These are phyloP conservation scores for Fusarium poae DNA, from an alignment of 2,329 filamentous ascomycete species.

Conservation along the genomic window DNA sequence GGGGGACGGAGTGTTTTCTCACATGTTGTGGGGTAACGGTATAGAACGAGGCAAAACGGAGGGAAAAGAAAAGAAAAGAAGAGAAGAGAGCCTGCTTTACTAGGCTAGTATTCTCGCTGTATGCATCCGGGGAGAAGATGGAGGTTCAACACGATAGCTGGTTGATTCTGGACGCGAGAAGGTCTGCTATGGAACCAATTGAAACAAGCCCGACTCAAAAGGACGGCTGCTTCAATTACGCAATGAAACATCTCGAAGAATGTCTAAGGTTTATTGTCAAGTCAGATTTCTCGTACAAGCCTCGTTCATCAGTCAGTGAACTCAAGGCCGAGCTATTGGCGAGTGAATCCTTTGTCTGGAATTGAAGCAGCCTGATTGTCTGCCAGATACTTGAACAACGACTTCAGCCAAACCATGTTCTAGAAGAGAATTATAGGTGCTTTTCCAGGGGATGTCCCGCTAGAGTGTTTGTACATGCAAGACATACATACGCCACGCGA, in stretches of 20 bases:
- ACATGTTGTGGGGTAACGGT: constrained; percentile 19
- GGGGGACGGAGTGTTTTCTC: constrained; percentile 10
- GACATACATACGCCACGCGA: constrained; percentile 24
- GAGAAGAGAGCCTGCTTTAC: constrained; percentile 24
- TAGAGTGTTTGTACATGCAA: constrained; percentile 16
- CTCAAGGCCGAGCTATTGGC: constrained; percentile 5
- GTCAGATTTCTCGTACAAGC: constrained; percentile 5
- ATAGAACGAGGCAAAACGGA: neutral
- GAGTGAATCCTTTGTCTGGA: constrained; percentile 10
- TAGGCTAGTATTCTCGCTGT: constrained; percentile 16
- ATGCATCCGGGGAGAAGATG: constrained; percentile 5
- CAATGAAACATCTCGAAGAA: constrained; percentile 28
- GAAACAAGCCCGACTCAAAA: constrained; percentile 40
- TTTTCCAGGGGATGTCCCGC: constrained; percentile 1
- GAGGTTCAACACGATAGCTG: constrained; percentile 20
- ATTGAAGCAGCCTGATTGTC: constrained; percentile 5
- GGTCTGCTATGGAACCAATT: constrained; percentile 36
- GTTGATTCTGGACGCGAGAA: constrained; percentile 24
- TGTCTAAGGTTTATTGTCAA: constrained; percentile 6
- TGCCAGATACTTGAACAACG: neutral
- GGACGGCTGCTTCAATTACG: constrained; percentile 13
- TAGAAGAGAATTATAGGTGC: constrained; percentile 1
- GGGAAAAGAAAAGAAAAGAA: constrained; percentile 12
- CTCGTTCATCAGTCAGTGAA: neutral
- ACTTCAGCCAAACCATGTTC: constrained; percentile 2